Percentiles rank a stretch among this genome's conserved stretches.
These are phyloP conservation scores for Forsythia suspensa DNA, from an alignment of 257 asterid genomes.

Conservation along the genomic window DNA sequence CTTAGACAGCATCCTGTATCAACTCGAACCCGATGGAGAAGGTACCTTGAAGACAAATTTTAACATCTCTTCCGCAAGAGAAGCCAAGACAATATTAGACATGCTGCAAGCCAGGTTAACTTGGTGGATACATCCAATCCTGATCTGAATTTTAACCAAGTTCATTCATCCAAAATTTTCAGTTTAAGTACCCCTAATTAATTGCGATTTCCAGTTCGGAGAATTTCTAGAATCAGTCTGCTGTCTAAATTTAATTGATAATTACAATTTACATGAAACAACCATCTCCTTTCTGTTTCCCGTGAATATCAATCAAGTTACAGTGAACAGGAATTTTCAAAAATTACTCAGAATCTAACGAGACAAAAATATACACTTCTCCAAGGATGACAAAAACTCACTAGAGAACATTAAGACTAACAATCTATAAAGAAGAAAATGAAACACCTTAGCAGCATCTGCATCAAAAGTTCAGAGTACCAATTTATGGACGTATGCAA, in stretches of 20 bases:
- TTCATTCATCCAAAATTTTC: background rate
- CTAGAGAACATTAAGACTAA: constrained; percentile 53
- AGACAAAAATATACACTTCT: background rate
- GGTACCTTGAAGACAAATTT: background rate
- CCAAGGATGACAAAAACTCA: constrained; percentile 55
- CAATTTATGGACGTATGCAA: constrained; percentile 31
- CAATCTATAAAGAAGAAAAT: constrained; percentile 56
- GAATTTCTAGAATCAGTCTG: constrained; percentile 7
- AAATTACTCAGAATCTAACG: background rate
- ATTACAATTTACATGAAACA: constrained; percentile 21
- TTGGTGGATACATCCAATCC: background rate
- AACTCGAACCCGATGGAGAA: constrained; percentile 6
- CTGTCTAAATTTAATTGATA: constrained; percentile 14
- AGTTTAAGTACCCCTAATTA: background rate
- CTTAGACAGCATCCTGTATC: background rate
- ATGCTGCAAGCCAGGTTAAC: constrained; percentile 11
- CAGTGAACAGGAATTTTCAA: constrained; percentile 27
- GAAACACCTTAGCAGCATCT: constrained; percentile 64
- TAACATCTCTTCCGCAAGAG: background rate
- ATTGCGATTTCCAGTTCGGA: constrained; percentile 29
- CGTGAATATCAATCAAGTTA: constrained; percentile 21
- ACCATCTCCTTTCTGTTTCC: constrained; percentile 25
- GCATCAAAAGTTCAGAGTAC: constrained; percentile 49
- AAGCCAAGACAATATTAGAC: constrained; percentile 4
- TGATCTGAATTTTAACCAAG: constrained; percentile 3